Evolutionary conservation across 2,329 filamentous ascomycete species (phyloP).

Genomic region (Fusarium tjaetaba): DNA sequence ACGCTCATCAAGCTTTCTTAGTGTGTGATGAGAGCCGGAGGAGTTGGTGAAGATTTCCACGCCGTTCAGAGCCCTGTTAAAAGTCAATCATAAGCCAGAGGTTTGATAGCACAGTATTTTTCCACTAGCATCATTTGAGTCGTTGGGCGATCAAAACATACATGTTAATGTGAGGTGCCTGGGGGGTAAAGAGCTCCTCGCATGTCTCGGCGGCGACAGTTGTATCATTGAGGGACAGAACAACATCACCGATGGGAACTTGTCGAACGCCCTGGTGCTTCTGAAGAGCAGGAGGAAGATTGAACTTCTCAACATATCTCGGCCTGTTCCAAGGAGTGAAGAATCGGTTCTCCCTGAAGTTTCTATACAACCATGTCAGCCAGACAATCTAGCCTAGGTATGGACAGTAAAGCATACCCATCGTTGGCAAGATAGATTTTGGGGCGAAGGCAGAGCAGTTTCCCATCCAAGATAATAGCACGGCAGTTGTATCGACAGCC

Average conservation of each 20-base stretch:
- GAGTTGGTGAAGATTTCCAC: slow-evolving; percentile 79
- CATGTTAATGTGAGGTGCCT: slow-evolving; percentile 34
- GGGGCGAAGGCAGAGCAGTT: slow-evolving; percentile 76
- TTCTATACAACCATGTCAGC: background rate
- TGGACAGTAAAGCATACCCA: slow-evolving; percentile 50
- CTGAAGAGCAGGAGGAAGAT: slow-evolving; percentile 64
- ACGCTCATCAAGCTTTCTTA: slow-evolving; percentile 72
- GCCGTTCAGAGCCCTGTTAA: slow-evolving; percentile 57
- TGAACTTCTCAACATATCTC: slow-evolving; percentile 49
- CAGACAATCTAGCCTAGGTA: background rate
- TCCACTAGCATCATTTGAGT: background rate
- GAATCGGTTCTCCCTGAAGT: slow-evolving; percentile 53
- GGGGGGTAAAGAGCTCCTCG: slow-evolving; percentile 47
- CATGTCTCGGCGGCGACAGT: slow-evolving; percentile 55
- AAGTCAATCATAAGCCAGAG: background rate
- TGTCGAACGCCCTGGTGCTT: slow-evolving; percentile 55
- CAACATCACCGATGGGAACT: slow-evolving; percentile 54
- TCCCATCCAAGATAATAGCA: slow-evolving; percentile 61
- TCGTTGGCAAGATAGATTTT: slow-evolving; percentile 78
- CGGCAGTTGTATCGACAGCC: slow-evolving; percentile 50
- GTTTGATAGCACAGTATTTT: background rate
- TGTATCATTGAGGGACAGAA: slow-evolving; percentile 52
- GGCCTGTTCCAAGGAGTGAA: slow-evolving; percentile 54
- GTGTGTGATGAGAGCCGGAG: slow-evolving; percentile 52
- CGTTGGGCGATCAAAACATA: background rate